Percentiles rank a stretch among this genome's conserved stretches.
Conservation (phyloP, 2,329 filamentous ascomycete species). For the Phialophora expanda region DNA sequence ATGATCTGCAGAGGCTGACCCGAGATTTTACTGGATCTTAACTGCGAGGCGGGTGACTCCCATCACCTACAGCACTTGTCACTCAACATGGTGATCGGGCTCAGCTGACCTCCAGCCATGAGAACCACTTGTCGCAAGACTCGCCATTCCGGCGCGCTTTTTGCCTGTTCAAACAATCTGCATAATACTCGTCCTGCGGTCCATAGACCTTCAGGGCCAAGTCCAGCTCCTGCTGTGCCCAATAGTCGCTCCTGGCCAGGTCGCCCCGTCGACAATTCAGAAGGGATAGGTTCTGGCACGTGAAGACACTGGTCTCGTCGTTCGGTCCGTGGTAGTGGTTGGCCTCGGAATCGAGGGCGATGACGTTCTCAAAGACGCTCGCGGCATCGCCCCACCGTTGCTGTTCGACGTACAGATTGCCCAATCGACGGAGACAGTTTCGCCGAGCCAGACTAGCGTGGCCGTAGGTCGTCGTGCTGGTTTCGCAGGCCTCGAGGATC, state of each 20-base stretch:
- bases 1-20: too few relatives aligned
- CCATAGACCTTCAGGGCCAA: conserved; percentile 12
- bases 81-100: background rate
- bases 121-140: conserved; percentile 9
- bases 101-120: conserved; percentile 16
- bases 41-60: too few relatives aligned
- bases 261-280: conserved; percentile 6
- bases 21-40: too few relatives aligned
- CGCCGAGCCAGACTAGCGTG: conserved; percentile 4
- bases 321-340: background rate
- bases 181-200: conserved; percentile 9
- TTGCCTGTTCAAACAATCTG: background rate
- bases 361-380: conserved; percentile 1
- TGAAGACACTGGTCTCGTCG: conserved; percentile 14
- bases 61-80: too few relatives aligned
- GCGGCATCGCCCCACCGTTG: conserved; percentile 12
- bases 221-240: conserved; percentile 11
- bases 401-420: conserved; percentile 17
- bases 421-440: conserved; percentile 13
- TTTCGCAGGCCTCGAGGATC: background rate
- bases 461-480: background rate
- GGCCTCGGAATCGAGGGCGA: conserved; percentile 7
- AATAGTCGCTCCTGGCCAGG: conserved; percentile 6
- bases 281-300: conserved; percentile 18
- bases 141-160: background rate